A percentile compares a stretch with the other conserved stretches of the same genome.
Conservation (phyloP, 1,284 basidiomycete species). For the Fomitiporia mediterranea region DNA sequence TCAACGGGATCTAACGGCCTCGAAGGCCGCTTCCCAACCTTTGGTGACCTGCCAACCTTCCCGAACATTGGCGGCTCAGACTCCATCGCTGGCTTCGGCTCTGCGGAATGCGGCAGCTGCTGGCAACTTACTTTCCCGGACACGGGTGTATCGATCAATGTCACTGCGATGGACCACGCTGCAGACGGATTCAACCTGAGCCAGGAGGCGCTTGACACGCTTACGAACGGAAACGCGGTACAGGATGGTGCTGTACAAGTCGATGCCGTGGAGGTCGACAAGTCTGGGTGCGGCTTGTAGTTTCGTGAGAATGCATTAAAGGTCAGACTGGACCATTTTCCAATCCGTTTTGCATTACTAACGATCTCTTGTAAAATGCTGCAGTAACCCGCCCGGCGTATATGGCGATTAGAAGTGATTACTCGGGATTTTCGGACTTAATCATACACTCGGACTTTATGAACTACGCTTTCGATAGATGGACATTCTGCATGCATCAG, state of each 20-base stretch:
- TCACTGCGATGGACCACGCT: constrained; percentile 40
- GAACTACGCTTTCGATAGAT: no score
- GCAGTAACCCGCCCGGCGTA: no score
- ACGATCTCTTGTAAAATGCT: no score
- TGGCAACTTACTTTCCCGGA: constrained; percentile 37
- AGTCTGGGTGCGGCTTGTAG: constrained; percentile 15
- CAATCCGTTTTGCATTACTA: no score
- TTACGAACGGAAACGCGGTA: constrained; percentile 18
- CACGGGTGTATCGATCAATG: constrained; percentile 32
- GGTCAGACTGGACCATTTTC: neutral
- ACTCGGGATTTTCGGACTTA: no score
- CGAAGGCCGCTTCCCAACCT: constrained; percentile 39
- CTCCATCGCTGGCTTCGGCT: constrained; percentile 39
- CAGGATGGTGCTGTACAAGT: constrained; percentile 9
- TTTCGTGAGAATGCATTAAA: neutral
- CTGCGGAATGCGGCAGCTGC: constrained; percentile 41
- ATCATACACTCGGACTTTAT: no score
- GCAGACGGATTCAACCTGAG: constrained; percentile 38
- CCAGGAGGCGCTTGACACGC: constrained; percentile 18
- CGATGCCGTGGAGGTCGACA: constrained; percentile 13
- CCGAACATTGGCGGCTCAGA: constrained; percentile 48
- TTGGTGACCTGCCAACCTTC: constrained; percentile 44
- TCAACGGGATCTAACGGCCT: constrained; percentile 49
- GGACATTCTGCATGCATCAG: no score
- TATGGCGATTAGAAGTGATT: no score